phyloP scores from a whole-genome alignment of 371 early-diverging fungal species.

The Mucor velutinosus region DNA sequence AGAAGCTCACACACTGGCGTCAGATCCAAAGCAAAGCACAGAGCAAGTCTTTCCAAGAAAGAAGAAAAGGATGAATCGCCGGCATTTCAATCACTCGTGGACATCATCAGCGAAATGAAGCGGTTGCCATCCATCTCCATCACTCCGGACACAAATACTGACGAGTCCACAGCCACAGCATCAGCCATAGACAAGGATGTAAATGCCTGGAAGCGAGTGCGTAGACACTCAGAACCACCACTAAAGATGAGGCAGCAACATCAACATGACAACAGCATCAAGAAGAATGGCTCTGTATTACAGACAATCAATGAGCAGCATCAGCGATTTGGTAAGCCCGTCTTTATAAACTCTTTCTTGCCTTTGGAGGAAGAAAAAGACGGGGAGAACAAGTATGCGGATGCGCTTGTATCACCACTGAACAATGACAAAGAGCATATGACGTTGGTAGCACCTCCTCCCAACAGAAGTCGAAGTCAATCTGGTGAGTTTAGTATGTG shows the following conservation, averaged over 20 bases:
- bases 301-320: neutral
- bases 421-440: neutral
- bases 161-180: neutral
- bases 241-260: constrained; percentile 8
- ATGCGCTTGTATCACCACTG: constrained; percentile 1
- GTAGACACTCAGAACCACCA: constrained; percentile 38
- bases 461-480: constrained; percentile 21
- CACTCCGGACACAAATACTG: neutral
- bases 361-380: constrained; percentile 10
- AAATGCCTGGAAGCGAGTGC: constrained; percentile 7
- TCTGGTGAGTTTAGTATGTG: constrained; percentile 16
- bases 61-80: constrained; percentile 28
- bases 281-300: neutral
- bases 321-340: neutral
- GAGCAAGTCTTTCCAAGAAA: neutral
- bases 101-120: constrained; percentile 43
- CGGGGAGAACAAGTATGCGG: neutral
- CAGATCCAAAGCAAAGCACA: neutral
- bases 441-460: neutral
- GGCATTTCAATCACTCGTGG: constrained; percentile 42
- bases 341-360: constrained; percentile 18
- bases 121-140: constrained; percentile 25
- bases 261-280: neutral
- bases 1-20: neutral
- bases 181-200: neutral